These are phyloP conservation scores for Beauveria bassiana DNA, from an alignment of 2,329 filamentous ascomycete genomes.

Conservation along the genomic window DNA sequence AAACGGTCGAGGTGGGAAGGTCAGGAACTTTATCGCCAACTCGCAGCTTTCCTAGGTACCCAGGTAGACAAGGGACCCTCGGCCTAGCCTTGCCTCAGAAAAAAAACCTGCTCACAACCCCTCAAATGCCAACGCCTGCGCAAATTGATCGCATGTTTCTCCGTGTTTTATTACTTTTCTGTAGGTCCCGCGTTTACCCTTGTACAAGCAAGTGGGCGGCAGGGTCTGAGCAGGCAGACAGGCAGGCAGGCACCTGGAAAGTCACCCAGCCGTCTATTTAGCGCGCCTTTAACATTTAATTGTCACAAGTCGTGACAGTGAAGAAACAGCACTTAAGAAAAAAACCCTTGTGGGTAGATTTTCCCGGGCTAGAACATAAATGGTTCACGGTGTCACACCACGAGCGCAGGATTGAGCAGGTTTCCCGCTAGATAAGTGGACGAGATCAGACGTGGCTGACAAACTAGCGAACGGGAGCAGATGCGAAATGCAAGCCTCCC, in stretches of 20 bases:
- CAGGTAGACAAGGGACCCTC: background rate
- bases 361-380: background rate
- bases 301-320: too few species aligned
- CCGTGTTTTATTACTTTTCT: background rate
- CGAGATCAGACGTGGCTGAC: background rate
- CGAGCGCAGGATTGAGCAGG: constrained; percentile 10
- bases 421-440: background rate
- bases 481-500: too few species aligned
- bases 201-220: too few species aligned
- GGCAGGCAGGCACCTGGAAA: too few species aligned
- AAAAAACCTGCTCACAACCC: constrained; percentile 6
- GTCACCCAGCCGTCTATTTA: too few species aligned
- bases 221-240: too few species aligned
- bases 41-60: background rate
- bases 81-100: background rate
- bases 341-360: background rate
- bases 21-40: background rate
- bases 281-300: too few species aligned
- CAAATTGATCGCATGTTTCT: background rate
- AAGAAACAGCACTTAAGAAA: background rate
- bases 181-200: background rate
- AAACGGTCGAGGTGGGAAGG: background rate
- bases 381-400: background rate
- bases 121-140: background rate
- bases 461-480: background rate